Conservation (phyloP, 2,329 filamentous ascomycete species). For the Cladosporium halotolerans region DNA sequence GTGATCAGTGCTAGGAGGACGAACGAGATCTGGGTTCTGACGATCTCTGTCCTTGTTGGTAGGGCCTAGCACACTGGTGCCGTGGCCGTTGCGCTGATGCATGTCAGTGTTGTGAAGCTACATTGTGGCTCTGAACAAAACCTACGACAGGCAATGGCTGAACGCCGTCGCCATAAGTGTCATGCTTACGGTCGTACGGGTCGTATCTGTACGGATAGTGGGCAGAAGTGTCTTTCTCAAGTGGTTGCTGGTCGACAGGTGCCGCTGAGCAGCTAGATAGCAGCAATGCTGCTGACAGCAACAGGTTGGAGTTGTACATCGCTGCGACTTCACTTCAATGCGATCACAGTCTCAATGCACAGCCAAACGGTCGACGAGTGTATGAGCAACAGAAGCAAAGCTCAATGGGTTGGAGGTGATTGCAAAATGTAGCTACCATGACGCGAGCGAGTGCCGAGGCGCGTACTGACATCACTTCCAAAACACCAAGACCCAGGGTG, state of each 20-base stretch:
- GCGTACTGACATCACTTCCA: slow-evolving; percentile 4
- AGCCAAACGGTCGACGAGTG: background rate
- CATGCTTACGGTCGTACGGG: slow-evolving; percentile 57
- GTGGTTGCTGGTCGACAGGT: slow-evolving; percentile 2
- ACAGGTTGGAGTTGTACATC: slow-evolving; percentile 5
- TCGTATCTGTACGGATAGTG: slow-evolving; percentile 43
- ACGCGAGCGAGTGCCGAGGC: background rate
- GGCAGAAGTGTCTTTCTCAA: background rate
- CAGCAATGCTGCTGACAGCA: slow-evolving; percentile 6
- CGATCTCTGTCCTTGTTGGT: slow-evolving; percentile 62
- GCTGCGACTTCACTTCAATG: background rate
- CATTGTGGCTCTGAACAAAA: slow-evolving; percentile 8
- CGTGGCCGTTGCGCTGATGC: slow-evolving; percentile 35
- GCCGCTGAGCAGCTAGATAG: slow-evolving; percentile 5
- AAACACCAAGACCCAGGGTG: background rate
- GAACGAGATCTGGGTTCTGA: slow-evolving; percentile 65
- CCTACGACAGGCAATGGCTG: slow-evolving; percentile 54
- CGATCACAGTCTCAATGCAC: background rate
- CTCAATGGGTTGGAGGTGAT: background rate
- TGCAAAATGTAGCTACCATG: background rate
- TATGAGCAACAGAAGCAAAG: background rate
- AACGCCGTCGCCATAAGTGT: slow-evolving; percentile 54
- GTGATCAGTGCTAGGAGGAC: slow-evolving; percentile 67
- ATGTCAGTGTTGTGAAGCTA: slow-evolving; percentile 4
- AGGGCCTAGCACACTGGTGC: slow-evolving; percentile 62